Evolutionary conservation across 148 eudicot species (phyloP).

Genomic region (Drosera capensis): DNA sequence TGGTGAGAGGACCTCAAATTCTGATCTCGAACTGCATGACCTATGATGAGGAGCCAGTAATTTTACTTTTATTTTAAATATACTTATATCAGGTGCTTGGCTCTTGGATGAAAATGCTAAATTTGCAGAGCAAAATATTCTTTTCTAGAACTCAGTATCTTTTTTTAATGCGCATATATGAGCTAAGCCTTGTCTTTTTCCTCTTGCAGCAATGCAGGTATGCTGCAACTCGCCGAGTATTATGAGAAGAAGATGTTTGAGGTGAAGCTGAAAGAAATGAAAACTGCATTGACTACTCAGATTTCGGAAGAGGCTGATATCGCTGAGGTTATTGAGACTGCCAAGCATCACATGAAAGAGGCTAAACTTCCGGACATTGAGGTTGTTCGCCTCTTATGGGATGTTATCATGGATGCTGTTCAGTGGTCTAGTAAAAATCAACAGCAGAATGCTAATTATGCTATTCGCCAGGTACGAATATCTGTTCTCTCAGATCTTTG

Average conservation of each 20-base stretch:
- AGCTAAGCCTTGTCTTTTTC: background rate
- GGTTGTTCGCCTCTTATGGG: constrained; percentile 81
- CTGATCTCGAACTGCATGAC: too few species aligned
- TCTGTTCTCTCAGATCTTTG: too few species aligned
- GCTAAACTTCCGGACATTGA: constrained; percentile 85
- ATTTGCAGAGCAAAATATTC: too few species aligned
- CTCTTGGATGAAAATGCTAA: too few species aligned
- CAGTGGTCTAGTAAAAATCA: constrained; percentile 98
- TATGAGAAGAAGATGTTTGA: constrained; percentile 84
- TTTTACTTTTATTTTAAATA: too few species aligned
- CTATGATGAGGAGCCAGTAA: too few species aligned
- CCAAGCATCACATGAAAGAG: constrained; percentile 72
- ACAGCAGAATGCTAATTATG: constrained; percentile 90
- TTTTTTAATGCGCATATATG: background rate
- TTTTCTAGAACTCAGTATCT: too few species aligned
- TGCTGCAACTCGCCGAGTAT: constrained; percentile 56
- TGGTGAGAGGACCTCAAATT: too few species aligned
- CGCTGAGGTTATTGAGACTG: constrained; percentile 72
- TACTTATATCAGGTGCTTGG: too few species aligned
- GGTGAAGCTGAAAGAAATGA: constrained; percentile 90
- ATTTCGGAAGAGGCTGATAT: constrained; percentile 79
- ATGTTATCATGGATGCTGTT: constrained; percentile 90
- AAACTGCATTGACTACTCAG: constrained; percentile 65
- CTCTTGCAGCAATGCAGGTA: constrained; percentile 63
- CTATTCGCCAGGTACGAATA: constrained; percentile 65